Percentiles rank a stretch among this genome's conserved stretches.
phyloP scores from a whole-genome alignment of 2,329 filamentous ascomycete genomes.

The Ramichloridium luteum region DNA sequence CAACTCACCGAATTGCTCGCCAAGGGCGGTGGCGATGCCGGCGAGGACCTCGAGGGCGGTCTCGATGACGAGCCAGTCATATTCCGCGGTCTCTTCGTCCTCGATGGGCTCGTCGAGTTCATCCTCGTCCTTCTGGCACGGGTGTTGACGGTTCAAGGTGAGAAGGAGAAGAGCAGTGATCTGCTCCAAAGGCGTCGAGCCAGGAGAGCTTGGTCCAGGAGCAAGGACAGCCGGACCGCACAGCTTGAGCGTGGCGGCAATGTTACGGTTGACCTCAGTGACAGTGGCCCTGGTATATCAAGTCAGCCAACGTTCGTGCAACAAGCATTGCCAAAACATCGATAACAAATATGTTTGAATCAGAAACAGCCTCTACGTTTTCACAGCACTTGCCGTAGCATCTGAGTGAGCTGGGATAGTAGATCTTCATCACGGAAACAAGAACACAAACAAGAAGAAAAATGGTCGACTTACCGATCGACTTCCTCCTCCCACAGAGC shows the following conservation, averaged over 20 bases:
- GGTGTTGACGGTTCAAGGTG: conserved; percentile 80
- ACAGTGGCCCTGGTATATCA: conserved; percentile 56
- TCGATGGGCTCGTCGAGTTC: conserved; percentile 68
- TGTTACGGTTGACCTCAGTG: conserved; percentile 88
- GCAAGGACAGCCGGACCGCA: conserved; percentile 79
- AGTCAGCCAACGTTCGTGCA: no score
- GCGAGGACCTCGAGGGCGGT: conserved; percentile 85
- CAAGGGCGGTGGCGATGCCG: conserved; percentile 70
- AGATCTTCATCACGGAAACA: conserved; percentile 70
- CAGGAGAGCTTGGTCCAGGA: conserved; percentile 45
- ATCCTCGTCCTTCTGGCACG: conserved; percentile 82
- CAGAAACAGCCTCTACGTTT: conserved; percentile 37
- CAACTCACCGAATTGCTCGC: conserved; percentile 66
- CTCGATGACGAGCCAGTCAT: conserved; percentile 94
- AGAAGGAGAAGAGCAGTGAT: conserved; percentile 62
- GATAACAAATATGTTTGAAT: no score
- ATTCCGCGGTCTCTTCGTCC: conserved; percentile 69
- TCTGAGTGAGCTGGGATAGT: conserved; percentile 99
- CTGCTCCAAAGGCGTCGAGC: conserved; percentile 35
- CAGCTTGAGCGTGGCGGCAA: conserved; percentile 79
- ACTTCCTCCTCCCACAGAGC: conserved; percentile 79
- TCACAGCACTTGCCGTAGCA: conserved; percentile 41
- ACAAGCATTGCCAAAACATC: no score
- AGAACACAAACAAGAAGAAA: conserved; percentile 8
- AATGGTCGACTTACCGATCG: conserved; percentile 63